Evolutionary conservation across 768 basidiomycete species (phyloP), one percentile per base, ranked within the genome.

Genomic region (Multifurca ochricompacta): DNA sequence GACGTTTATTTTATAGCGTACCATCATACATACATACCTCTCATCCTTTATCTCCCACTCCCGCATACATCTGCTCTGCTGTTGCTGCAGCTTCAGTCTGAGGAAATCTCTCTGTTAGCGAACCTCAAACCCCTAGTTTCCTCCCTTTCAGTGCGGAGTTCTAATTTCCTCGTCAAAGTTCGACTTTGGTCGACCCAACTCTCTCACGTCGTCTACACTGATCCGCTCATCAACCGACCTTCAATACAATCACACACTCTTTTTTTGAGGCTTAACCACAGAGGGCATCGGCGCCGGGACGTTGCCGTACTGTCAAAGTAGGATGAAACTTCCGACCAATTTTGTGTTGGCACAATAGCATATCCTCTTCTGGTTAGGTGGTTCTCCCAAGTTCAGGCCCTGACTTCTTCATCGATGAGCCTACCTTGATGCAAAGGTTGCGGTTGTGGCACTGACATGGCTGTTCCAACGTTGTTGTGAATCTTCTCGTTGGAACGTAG

Each of bases 321-420:
- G 30, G 44, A 46, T 53, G 21, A 53, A 56, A 51, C 54, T 39
- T 49, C 54, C 18, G 21, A 31, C 7, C 23, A 6, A n/a, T n/a
- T n/a, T n/a, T n/a, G n/a, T 19, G n/a, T 13, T 18, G 3, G 39
- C n/a, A n/a, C 31, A 48, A 48, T n/a, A n/a, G 46, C 16, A 34
- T 27, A 40, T 51, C 51, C 34, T 42, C 51, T 45, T 53, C 10
- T 37, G 14, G 43, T 14, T 3, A 53, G 46, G 51, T 14, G 30
- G 8, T 19, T 10, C 13, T 21, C 13, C 28, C 8, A n/a, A 21
- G 21, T 32, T 25, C n/a, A n/a, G 30, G 28, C 21, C 35, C 48
- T 39, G 35, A 10, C 21, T 48, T 37, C n/a, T n/a, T n/a, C n/a
- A 39, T 27, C 36, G 36, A 30, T 32, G n/a, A n/a, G n/a, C n/a